These are phyloP conservation scores for Neoarthrinium moseri DNA, from an alignment of 2,329 filamentous ascomycete species.

Conservation along the genomic window DNA sequence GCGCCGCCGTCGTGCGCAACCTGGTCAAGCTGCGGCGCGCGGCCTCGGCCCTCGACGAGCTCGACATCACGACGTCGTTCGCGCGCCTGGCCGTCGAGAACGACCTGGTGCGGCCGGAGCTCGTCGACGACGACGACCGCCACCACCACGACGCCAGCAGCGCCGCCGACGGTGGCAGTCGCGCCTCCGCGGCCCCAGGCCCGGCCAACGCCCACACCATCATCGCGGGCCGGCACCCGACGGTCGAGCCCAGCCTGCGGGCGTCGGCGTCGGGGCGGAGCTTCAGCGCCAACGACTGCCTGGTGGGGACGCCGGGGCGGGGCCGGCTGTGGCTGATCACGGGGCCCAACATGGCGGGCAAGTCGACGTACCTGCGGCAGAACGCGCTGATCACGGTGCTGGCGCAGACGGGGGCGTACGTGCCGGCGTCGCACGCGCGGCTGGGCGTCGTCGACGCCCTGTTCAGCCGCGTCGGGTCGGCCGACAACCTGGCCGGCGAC, in stretches of 20 bases:
- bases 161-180: not conserved
- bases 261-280: conserved; percentile 76
- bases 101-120: conserved; percentile 67
- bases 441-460: conserved; percentile 94
- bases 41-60: conserved; percentile 85
- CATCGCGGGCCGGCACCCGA: conserved; percentile 84
- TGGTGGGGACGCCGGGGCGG: conserved; percentile 67
- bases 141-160: not conserved
- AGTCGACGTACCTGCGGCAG: conserved; percentile 92
- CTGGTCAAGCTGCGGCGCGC: conserved; percentile 86
- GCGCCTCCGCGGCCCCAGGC: no score
- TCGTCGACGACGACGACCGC: conserved; percentile 53
- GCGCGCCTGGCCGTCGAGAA: conserved; percentile 76
- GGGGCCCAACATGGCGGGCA: conserved; percentile 97
- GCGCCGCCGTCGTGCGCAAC: conserved; percentile 74
- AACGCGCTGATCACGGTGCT: conserved; percentile 93
- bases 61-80: conserved; percentile 87
- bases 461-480: conserved; percentile 89
- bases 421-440: conserved; percentile 82
- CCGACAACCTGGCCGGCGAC: conserved; percentile 90
- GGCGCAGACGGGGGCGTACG: conserved; percentile 88
- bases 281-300: conserved; percentile 85
- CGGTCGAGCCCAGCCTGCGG: conserved; percentile 79
- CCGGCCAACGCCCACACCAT: conserved; percentile 70
- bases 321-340: conserved; percentile 67